Conservation (phyloP, 768 basidiomycete species). For the Kwoniella sp. region DNA sequence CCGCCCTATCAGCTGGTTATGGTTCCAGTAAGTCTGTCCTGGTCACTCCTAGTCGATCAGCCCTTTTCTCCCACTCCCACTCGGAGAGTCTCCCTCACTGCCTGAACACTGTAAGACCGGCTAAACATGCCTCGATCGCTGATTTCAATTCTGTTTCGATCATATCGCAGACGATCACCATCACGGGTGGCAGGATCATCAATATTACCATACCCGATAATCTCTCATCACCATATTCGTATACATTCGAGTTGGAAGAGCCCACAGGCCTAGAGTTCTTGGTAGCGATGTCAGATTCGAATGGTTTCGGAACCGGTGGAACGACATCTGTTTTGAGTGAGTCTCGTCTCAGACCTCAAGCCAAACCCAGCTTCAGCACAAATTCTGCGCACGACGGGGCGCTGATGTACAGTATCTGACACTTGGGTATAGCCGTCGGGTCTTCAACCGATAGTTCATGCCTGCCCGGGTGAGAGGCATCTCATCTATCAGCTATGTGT, state of each 20-base stretch:
- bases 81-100: too few relatives aligned
- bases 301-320: constrained; percentile 43
- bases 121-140: too few relatives aligned
- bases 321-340: constrained; percentile 49
- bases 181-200: constrained; percentile 35
- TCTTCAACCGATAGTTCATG: constrained; percentile 39
- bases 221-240: constrained; percentile 32
- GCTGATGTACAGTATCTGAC: too few relatives aligned
- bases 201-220: constrained; percentile 49
- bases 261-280: constrained; percentile 51
- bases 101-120: too few relatives aligned
- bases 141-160: background rate
- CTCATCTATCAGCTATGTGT: too few relatives aligned
- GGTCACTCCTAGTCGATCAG: background rate
- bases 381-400: too few relatives aligned
- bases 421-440: constrained; percentile 48
- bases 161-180: constrained; percentile 30
- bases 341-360: too few relatives aligned
- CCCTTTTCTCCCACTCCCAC: background rate
- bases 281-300: constrained; percentile 48
- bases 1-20: constrained; percentile 41
- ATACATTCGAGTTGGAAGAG: constrained; percentile 45
- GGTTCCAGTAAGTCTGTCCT: constrained; percentile 41
- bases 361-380: too few relatives aligned
- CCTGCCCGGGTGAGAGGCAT: constrained; percentile 33